phyloP scores from a whole-genome alignment of 2,329 filamentous ascomycete species.

The Stylonectria norvegica region DNA sequence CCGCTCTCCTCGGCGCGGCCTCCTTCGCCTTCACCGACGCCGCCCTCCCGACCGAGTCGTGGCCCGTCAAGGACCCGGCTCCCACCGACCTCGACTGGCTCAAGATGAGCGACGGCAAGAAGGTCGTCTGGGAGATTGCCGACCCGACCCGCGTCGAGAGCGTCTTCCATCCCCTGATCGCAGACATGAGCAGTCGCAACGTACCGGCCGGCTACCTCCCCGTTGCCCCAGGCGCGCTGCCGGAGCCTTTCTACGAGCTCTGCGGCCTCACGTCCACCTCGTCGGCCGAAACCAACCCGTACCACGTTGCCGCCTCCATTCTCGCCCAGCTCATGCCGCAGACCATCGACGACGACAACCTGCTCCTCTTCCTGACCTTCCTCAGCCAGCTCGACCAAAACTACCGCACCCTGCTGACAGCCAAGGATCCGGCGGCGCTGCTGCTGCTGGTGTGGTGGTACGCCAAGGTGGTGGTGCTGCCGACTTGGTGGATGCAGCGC shows the following conservation, averaged over 20 bases:
- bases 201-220: constrained; percentile 10
- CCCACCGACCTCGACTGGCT: constrained; percentile 55
- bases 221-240: constrained; percentile 25
- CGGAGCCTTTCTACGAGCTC: constrained; percentile 29
- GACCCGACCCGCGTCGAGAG: constrained; percentile 47
- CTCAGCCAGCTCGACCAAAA: constrained; percentile 41
- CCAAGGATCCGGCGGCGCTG: constrained; percentile 51
- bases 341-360: constrained; percentile 36
- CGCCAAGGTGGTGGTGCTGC: constrained; percentile 41
- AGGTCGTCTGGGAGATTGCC: constrained; percentile 48
- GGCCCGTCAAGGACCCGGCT: constrained; percentile 49
- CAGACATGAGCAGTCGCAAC: constrained; percentile 1
- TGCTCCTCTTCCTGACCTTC: constrained; percentile 46
- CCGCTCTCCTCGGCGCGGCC: constrained; percentile 44
- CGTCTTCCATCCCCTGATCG: constrained; percentile 38
- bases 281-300: constrained; percentile 27
- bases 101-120: constrained; percentile 54
- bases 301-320: constrained; percentile 32
- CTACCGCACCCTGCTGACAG: constrained; percentile 43
- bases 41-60: constrained; percentile 38
- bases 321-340: constrained; percentile 37
- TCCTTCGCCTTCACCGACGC: constrained; percentile 45
- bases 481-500: constrained; percentile 47
- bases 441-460: constrained; percentile 57
- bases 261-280: constrained; percentile 24